A percentile compares a stretch with the other conserved stretches of the same genome.
Conservation (phyloP, 345 rosid species). For the Eucalyptus regnans region DNA sequence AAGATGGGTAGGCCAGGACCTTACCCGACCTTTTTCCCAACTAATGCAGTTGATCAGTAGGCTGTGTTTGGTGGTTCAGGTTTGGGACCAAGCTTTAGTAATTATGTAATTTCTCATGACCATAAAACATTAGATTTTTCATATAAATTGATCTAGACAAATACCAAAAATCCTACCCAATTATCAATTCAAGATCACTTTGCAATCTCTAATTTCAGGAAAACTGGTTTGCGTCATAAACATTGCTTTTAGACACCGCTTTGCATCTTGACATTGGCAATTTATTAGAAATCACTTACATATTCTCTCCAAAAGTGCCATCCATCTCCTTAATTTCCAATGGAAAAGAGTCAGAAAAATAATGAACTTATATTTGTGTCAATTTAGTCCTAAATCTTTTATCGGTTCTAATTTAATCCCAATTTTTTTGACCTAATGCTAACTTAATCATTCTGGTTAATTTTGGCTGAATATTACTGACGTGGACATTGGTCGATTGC, state of each 20-base stretch:
- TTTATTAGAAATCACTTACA: neutral
- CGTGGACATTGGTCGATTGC: fast-evolving
- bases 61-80: neutral
- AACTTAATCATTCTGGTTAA: fast-evolving
- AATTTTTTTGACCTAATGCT: too few species aligned
- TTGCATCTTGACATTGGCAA: neutral
- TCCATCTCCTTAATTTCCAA: neutral
- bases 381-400: fast-evolving
- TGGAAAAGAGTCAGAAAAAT: too few species aligned
- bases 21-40: fast-evolving
- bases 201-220: neutral
- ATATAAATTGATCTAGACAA: neutral
- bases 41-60: fast-evolving
- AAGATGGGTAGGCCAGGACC: neutral
- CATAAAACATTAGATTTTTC: neutral
- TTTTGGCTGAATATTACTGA: fast-evolving
- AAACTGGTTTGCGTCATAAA: neutral
- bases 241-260: neutral
- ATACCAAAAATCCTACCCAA: neutral
- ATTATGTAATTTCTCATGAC: neutral
- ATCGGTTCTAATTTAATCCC: fast-evolving
- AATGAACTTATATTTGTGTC: too few species aligned
- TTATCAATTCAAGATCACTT: neutral
- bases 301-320: neutral
- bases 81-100: neutral